Base-by-base conservation (phyloP, 208 protist genomes). In the Wallacemonas sp. region DNA sequence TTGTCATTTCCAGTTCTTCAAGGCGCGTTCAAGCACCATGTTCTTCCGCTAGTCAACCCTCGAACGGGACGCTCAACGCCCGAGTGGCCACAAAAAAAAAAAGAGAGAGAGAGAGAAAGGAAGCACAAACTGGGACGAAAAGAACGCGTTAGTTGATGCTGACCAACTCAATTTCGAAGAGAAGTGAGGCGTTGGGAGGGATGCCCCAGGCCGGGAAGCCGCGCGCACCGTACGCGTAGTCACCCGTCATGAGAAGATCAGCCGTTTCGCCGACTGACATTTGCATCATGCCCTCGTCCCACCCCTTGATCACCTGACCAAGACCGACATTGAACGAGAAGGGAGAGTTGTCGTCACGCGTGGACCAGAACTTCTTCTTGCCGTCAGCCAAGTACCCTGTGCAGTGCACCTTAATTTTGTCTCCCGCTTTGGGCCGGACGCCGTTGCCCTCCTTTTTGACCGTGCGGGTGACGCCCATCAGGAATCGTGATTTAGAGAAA, bases 231-330 rank as follows among this genome's bases (percentile, higher is more conserved):
- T 97, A 97, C 11, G 84, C 93, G 62, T 88, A 91, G 72, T 93
- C 88, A 9, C 63, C 66, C 2, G 89, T 86, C 78, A 95, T 89
- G 42, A 82, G 62, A 59, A 97, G 72, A 66, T 93, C 82, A 4
- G 86, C 78, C 39, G 75, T 84, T 67, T 97, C 93, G 17, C 92
- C 91, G 0, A 78, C 51, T 6, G 63, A 67, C 94, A 97, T 97
- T 75, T 91, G 79, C 56, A 96, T 33, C 61, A 98, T 84, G 33
- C 94, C 94, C 72, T 97, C 93, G 58, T 98, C 96, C 96, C 95
- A 98, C 34, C 95, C 96, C 24, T 91, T 82, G 71, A 98, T 98
- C 26, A 98, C 97, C 36, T 97, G 84, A 30, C 95, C 95, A 30
- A 82, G 31, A 30, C 96, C 97, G 4, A 98, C 82, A 31, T 74